Conservation (phyloP, 108 stramenopile genomes). For the Pseudonitzschia multistriata region DNA sequence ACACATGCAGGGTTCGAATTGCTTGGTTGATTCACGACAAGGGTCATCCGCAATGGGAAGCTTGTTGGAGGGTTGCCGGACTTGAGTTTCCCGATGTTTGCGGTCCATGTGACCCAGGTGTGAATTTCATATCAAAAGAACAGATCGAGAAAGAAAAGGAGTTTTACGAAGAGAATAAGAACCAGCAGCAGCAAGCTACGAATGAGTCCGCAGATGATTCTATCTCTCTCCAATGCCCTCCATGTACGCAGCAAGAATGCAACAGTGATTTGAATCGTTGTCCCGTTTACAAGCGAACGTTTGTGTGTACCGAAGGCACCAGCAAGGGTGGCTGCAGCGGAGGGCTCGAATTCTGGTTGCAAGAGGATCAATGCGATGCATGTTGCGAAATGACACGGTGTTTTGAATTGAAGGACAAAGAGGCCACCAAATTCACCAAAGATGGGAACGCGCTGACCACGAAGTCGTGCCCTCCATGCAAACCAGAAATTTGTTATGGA, state of each 20-base stretch:
- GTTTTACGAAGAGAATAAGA: neutral
- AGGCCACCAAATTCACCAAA: constrained; percentile 20
- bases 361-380: constrained; percentile 32
- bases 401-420: constrained; percentile 22
- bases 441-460: constrained; percentile 20
- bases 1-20: constrained; percentile 66
- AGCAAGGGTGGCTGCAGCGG: constrained; percentile 59
- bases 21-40: constrained; percentile 53
- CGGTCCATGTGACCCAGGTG: constrained; percentile 54
- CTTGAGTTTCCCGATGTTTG: constrained; percentile 49
- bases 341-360: constrained; percentile 39
- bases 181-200: neutral
- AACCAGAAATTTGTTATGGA: constrained; percentile 37
- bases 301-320: constrained; percentile 59
- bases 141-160: neutral
- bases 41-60: constrained; percentile 52
- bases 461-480: constrained; percentile 44
- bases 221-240: constrained; percentile 32
- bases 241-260: constrained; percentile 53
- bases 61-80: constrained; percentile 59
- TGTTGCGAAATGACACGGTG: constrained; percentile 63
- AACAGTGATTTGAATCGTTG: constrained; percentile 62
- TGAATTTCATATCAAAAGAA: constrained; percentile 13
- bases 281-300: constrained; percentile 48
- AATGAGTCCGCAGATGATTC: neutral